phyloP scores from a whole-genome alignment of 73 alveolate species.

The Paramecium octaurelia region DNA sequence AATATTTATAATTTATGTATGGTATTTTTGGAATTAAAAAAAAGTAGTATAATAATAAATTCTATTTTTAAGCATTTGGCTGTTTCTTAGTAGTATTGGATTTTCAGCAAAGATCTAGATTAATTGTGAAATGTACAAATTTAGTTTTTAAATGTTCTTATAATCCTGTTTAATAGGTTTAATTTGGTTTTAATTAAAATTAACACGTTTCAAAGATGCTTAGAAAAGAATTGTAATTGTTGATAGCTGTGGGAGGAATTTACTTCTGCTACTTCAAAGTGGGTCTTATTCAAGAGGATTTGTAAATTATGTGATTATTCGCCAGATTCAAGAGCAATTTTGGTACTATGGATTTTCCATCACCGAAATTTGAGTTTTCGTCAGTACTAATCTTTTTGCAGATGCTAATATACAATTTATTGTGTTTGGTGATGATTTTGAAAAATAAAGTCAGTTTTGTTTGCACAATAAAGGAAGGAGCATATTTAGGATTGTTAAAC shows the following conservation, averaged over 20 bases:
- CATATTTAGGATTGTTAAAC: slow-evolving; percentile 39
- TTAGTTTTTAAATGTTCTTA: background rate
- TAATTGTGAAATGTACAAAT: no score
- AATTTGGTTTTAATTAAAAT: background rate
- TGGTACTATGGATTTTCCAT: slow-evolving; percentile 28
- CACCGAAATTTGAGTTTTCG: slow-evolving; percentile 33
- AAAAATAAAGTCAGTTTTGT: background rate
- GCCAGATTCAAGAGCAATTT: slow-evolving; percentile 40
- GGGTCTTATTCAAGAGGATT: slow-evolving; percentile 1
- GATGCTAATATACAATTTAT: background rate
- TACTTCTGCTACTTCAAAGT: background rate
- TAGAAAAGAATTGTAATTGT: background rate
- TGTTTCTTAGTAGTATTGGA: no score
- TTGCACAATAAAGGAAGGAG: background rate
- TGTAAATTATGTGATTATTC: background rate
- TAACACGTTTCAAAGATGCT: background rate
- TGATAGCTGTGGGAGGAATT: slow-evolving; percentile 8
- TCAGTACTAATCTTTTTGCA: background rate
- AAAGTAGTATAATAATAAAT: no score
- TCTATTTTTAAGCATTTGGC: no score
- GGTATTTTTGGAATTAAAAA: no score
- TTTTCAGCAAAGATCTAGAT: no score
- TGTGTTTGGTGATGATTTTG: background rate
- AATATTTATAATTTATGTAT: background rate
- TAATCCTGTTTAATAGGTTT: no score